These are phyloP conservation scores for Porogramme epimiltina DNA, from an alignment of 1,284 basidiomycete genomes.

Conservation along the genomic window DNA sequence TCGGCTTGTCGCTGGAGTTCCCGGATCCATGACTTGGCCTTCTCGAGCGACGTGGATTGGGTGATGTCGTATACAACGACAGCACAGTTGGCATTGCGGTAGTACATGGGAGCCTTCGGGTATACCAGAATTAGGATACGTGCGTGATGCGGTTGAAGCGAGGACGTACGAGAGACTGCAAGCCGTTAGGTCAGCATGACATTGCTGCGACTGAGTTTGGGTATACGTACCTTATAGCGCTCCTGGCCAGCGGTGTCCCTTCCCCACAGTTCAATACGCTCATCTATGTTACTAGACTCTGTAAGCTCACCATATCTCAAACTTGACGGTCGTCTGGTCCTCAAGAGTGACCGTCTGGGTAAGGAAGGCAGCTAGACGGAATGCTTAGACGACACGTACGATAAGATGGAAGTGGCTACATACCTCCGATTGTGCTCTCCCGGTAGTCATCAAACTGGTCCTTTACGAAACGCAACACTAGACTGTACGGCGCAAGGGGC, in stretches of 20 bases:
- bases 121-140: conserved; percentile 9
- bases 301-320: conserved; percentile 87
- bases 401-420: conserved; percentile 17
- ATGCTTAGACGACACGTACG: conserved; percentile 31
- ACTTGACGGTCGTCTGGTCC: conserved; percentile 91
- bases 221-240: conserved; percentile 76
- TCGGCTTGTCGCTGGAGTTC: conserved; percentile 98
- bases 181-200: conserved; percentile 11
- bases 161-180: conserved; percentile 30
- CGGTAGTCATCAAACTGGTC: conserved; percentile 98
- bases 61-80: conserved; percentile 91
- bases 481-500: conserved; percentile 48
- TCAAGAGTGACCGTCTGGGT: conserved; percentile 94
- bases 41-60: conserved; percentile 86
- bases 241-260: conserved; percentile 95
- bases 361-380: conserved; percentile 85
- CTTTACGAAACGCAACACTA: conserved; percentile 95
- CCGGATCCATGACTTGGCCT: conserved; percentile 95
- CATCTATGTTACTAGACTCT: not conserved
- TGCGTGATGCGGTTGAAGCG: too few relatives aligned
- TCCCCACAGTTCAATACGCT: not conserved
- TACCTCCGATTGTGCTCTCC: conserved; percentile 88
- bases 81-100: conserved; percentile 87
- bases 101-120: conserved; percentile 87
- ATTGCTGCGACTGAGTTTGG: conserved; percentile 4